Conservation (phyloP, 305 asterid species). For the Coffea humblotiana region DNA sequence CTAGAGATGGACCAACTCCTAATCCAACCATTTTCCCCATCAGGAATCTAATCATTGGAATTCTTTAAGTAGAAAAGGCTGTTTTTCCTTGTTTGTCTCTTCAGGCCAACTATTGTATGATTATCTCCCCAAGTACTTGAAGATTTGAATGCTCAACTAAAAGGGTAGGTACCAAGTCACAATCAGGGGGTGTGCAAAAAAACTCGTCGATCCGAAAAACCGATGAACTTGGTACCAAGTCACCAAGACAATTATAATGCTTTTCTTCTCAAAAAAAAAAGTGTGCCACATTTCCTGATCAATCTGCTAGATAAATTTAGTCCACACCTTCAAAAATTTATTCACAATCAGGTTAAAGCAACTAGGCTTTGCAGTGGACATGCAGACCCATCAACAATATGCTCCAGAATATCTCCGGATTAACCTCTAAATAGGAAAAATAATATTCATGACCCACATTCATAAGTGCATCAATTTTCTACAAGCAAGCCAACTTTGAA, state of each 20-base stretch:
- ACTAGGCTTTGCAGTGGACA: too few relatives aligned
- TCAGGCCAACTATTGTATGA: background rate
- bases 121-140: background rate
- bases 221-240: too few relatives aligned
- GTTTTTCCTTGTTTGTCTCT: background rate
- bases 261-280: background rate
- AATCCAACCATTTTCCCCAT: background rate
- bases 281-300: background rate
- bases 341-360: too few relatives aligned
- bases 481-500: too few relatives aligned
- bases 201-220: too few relatives aligned
- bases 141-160: background rate
- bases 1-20: background rate
- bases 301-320: background rate
- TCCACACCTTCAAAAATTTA: too few relatives aligned
- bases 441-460: too few relatives aligned
- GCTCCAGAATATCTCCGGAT: too few relatives aligned
- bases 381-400: too few relatives aligned
- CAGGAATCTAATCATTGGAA: background rate
- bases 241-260: background rate
- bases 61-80: background rate
- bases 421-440: too few relatives aligned
- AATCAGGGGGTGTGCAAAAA: too few relatives aligned
- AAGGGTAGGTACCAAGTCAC: background rate
- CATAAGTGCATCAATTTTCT: too few relatives aligned